phyloP scores from a whole-genome alignment of 805 yeast genomes.

The Clavispora santaluciae region DNA sequence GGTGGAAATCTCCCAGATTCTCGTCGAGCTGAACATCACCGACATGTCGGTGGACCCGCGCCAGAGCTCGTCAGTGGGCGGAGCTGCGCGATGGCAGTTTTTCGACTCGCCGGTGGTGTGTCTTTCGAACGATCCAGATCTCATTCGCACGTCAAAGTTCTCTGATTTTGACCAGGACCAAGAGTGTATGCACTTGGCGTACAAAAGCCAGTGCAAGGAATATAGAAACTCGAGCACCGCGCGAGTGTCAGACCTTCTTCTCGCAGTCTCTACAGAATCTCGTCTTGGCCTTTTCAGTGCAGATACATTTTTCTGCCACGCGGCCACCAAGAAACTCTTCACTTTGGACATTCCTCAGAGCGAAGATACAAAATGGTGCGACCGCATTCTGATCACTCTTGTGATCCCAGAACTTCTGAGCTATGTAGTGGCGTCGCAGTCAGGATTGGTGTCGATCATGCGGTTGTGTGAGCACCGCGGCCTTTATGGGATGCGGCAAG shows the following conservation, averaged over 20 bases:
- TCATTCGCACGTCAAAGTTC: conserved; percentile 12
- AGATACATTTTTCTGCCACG: conserved; percentile 10
- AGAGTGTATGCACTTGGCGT: conserved; percentile 24
- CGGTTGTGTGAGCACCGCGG: conserved; percentile 35
- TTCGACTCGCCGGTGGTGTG: conserved; percentile 23
- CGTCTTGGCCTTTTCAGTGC: conserved; percentile 11
- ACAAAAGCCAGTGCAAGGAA: conserved; percentile 1
- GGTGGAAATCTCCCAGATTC: conserved; percentile 21
- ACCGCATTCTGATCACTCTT: conserved; percentile 32
- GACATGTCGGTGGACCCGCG: conserved; percentile 8
- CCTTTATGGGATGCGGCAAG: conserved; percentile 39
- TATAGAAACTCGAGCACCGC: neutral
- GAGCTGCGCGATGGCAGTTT: conserved; percentile 31
- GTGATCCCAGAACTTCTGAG: conserved; percentile 34
- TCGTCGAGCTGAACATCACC: conserved; percentile 38
- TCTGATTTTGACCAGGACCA: conserved; percentile 31
- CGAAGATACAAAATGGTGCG: conserved; percentile 27
- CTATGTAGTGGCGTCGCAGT: conserved; percentile 32
- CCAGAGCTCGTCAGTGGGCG: conserved; percentile 21
- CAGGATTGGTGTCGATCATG: conserved; percentile 33
- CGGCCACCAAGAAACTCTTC: conserved; percentile 10
- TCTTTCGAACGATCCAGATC: conserved; percentile 4
- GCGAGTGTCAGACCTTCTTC: neutral
- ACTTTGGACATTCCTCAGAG: conserved; percentile 1
- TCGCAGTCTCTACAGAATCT: conserved; percentile 12